phyloP scores from a whole-genome alignment of 2,329 filamentous ascomycete genomes.

The Penicillium polonicum region DNA sequence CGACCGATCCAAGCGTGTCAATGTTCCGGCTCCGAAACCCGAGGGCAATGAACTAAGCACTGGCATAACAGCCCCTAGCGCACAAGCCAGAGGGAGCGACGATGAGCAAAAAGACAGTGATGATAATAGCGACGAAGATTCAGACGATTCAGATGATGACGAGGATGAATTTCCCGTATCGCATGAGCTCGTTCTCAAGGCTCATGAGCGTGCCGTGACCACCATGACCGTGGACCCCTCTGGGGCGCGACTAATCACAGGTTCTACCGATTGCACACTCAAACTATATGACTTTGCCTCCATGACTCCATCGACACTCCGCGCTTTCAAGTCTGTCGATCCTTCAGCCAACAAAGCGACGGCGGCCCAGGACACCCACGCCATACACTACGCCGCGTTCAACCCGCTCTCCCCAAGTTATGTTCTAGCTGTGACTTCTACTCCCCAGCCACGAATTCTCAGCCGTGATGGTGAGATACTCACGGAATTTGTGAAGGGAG shows the following conservation, averaged over 20 bases:
- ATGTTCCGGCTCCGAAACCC: slow-evolving; percentile 39
- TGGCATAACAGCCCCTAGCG: slow-evolving; percentile 23
- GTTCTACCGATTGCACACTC: slow-evolving; percentile 83
- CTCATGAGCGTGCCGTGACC: slow-evolving; percentile 84
- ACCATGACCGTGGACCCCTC: slow-evolving; percentile 80
- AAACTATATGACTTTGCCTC: slow-evolving; percentile 94
- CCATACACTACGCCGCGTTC: slow-evolving; percentile 83
- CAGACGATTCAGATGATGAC: slow-evolving; percentile 59
- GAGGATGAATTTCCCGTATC: slow-evolving; percentile 89
- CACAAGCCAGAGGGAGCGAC: slow-evolving; percentile 24
- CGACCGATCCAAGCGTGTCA: slow-evolving; percentile 68
- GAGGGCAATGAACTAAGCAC: slow-evolving; percentile 27
- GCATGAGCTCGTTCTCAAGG: slow-evolving; percentile 89
- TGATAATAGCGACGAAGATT: slow-evolving; percentile 48
- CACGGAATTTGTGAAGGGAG: slow-evolving; percentile 90
- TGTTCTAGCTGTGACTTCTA: slow-evolving; percentile 83
- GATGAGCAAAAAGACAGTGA: slow-evolving; percentile 35
- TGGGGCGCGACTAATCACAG: slow-evolving; percentile 82
- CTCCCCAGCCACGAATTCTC: slow-evolving; percentile 85
- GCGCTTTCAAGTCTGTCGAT: slow-evolving; percentile 89
- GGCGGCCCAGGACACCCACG: slow-evolving; percentile 75
- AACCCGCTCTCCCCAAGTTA: slow-evolving; percentile 76
- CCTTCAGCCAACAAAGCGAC: slow-evolving; percentile 74
- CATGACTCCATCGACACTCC: slow-evolving; percentile 91
- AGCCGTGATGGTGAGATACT: slow-evolving; percentile 83